Evolutionary conservation across 768 basidiomycete genomes (phyloP).

Genomic region (Russula emetica): DNA sequence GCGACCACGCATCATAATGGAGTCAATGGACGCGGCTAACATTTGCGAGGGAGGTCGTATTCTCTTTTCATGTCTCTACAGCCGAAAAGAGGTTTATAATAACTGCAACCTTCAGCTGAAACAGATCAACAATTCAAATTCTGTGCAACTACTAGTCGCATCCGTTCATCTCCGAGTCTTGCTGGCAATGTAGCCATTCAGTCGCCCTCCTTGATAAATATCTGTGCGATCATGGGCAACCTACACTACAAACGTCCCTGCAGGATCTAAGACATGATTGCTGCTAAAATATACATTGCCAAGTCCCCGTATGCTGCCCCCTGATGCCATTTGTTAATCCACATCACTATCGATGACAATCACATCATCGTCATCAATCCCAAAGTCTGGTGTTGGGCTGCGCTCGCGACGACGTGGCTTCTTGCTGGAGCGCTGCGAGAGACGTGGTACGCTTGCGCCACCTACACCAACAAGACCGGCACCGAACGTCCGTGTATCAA

Average conservation of each 20-base stretch:
- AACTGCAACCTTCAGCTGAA: too few species aligned
- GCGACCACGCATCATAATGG: too few species aligned
- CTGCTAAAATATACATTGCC: constrained; percentile 3
- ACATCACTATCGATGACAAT: constrained; percentile 80
- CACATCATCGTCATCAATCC: constrained; percentile 78
- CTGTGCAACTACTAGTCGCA: too few species aligned
- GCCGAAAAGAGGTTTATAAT: too few species aligned
- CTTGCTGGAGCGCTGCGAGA: constrained; percentile 40
- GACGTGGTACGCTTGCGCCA: constrained; percentile 48
- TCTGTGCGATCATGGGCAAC: not conserved
- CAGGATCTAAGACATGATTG: constrained; percentile 13
- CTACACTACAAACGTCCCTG: constrained; percentile 8
- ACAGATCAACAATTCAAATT: too few species aligned
- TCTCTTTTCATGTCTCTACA: too few species aligned
- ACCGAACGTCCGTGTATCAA: constrained; percentile 35
- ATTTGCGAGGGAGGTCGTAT: too few species aligned
- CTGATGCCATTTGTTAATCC: constrained; percentile 8
- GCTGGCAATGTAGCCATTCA: too few species aligned
- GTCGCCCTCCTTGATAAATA: not conserved
- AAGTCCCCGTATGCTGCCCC: not conserved
- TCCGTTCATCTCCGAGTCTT: too few species aligned
- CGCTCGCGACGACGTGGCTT: constrained; percentile 32
- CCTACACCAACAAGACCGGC: constrained; percentile 49
- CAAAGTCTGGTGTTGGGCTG: constrained; percentile 76
- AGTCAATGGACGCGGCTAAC: too few species aligned